Evolutionary conservation across 768 basidiomycete genomes (phyloP).

Genomic region (Kwoniella bestiolae): DNA sequence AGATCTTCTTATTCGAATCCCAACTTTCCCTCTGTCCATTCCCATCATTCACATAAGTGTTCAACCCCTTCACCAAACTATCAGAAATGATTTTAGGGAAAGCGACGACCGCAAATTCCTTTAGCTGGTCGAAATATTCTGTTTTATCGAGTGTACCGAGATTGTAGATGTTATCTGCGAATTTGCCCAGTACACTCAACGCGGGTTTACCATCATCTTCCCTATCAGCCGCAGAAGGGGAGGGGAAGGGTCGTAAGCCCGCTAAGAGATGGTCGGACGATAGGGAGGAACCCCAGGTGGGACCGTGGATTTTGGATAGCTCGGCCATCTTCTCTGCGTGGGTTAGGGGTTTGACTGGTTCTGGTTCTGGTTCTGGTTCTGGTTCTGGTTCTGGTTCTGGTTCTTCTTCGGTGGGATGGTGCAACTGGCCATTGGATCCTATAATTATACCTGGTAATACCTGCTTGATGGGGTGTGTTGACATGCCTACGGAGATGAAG

Average conservation of each 20-base stretch:
- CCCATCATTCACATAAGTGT: slow-evolving; percentile 16
- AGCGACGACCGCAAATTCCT: slow-evolving; percentile 31
- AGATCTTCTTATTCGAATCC: slow-evolving; percentile 44
- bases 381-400: background rate
- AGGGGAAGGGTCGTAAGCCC: slow-evolving; percentile 38
- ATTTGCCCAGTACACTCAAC: slow-evolving; percentile 37
- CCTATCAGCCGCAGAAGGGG: background rate
- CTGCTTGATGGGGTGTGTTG: background rate
- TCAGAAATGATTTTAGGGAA: slow-evolving; percentile 29
- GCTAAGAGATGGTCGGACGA: slow-evolving; percentile 22
- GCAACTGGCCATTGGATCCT: background rate
- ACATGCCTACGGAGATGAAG: background rate
- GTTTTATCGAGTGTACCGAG: slow-evolving; percentile 24
- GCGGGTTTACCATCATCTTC: slow-evolving; percentile 19
- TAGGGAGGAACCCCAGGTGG: slow-evolving; percentile 40
- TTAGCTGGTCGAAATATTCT: slow-evolving; percentile 23
- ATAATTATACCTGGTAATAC: slow-evolving; percentile 13
- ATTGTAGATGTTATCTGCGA: slow-evolving; percentile 47
- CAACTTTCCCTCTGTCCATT: slow-evolving; percentile 15
- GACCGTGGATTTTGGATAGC: slow-evolving; percentile 11
- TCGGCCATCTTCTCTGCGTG: slow-evolving; percentile 21
- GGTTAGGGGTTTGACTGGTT: background rate
- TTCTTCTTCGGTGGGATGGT: background rate
- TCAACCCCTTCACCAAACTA: slow-evolving; percentile 21
- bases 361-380: background rate